Evolutionary conservation across 2,329 filamentous ascomycete species (phyloP).

Genomic region (Myriosclerotinia curreyana): DNA sequence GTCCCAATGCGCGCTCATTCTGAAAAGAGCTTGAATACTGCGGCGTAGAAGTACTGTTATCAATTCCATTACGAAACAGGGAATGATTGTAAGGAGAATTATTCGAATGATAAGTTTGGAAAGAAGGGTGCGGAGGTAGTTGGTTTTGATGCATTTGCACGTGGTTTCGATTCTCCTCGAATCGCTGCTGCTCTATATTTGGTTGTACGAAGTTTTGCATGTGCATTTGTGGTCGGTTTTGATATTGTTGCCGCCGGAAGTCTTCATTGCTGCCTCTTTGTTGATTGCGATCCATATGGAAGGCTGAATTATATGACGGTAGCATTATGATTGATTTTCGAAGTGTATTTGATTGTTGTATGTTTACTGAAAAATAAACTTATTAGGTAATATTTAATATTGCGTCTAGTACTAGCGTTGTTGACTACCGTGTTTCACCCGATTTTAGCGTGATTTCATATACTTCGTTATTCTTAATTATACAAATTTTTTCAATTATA

Average conservation of each 20-base stretch:
- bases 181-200: neutral
- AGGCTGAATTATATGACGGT: neutral
- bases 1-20: neutral
- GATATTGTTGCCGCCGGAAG: neutral
- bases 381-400: too few species aligned
- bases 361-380: too few species aligned
- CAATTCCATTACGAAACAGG: neutral
- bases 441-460: too few species aligned
- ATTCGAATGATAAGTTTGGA: neutral
- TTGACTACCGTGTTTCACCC: too few species aligned
- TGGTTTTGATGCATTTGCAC: constrained; percentile 7
- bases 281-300: neutral
- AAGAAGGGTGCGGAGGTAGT: neutral
- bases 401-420: too few species aligned
- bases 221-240: neutral
- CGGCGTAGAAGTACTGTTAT: neutral
- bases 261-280: neutral
- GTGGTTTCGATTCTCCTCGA: constrained; percentile 3
- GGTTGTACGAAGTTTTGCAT: neutral
- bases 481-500: too few species aligned
- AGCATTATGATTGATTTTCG: neutral
- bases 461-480: too few species aligned
- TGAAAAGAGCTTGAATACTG: neutral
- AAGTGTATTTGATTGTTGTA: neutral
- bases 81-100: neutral